Conservation (phyloP, 2,329 filamentous ascomycete species). For the Leptographium flavum region DNA sequence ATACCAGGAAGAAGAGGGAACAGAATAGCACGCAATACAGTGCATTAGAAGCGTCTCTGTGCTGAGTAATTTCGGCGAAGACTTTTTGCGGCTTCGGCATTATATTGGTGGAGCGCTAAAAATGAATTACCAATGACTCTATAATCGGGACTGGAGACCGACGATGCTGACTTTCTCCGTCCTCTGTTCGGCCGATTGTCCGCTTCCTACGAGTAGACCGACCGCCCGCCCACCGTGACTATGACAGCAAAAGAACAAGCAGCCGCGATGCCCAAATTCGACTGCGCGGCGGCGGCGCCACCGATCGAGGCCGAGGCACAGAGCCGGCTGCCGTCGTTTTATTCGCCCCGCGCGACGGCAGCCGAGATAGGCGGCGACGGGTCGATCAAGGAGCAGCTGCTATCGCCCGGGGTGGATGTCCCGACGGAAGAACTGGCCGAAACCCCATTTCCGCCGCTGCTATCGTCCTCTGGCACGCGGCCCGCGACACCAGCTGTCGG, state of each 20-base stretch:
- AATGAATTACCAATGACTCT: neutral
- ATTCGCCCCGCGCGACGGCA: conserved; percentile 9
- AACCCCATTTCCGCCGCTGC: conserved; percentile 48
- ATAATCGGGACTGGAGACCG: neutral
- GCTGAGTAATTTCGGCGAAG: too few species aligned
- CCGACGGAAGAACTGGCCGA: neutral
- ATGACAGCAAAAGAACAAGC: too few species aligned
- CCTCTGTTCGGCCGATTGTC: too few species aligned
- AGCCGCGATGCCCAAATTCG: too few species aligned
- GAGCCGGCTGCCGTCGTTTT: conserved; percentile 8
- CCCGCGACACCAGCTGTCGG: too few species aligned
- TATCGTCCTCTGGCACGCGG: too few species aligned
- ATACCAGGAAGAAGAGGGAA: too few species aligned
- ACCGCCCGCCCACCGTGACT: too few species aligned
- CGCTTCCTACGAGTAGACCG: too few species aligned
- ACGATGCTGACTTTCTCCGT: neutral
- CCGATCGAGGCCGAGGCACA: neutral
- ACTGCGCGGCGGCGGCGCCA: too few species aligned
- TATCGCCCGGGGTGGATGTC: neutral
- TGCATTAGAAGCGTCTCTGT: too few species aligned
- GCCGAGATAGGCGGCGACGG: conserved; percentile 7
- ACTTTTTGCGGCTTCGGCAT: neutral
- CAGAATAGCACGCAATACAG: too few species aligned
- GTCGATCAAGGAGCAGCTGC: conserved; percentile 5
- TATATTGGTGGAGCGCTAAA: neutral